phyloP scores from a whole-genome alignment of 805 yeast species.

The Teunomyces funiuensis region DNA sequence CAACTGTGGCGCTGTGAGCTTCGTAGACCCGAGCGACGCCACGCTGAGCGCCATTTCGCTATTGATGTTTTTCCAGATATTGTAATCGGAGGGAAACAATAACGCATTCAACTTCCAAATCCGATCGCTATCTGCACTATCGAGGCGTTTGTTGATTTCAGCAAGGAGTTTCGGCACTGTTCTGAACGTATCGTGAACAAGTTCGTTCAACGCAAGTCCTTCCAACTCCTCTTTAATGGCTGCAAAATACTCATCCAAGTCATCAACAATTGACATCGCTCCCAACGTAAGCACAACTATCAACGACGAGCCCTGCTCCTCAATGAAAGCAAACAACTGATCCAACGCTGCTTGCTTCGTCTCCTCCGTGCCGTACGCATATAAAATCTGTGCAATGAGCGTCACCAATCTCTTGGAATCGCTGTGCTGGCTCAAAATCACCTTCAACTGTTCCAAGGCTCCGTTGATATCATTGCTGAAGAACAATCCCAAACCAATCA shows the following conservation, averaged over 20 bases:
- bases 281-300: conserved; percentile 73
- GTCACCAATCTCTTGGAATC: conserved; percentile 68
- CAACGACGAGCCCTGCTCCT: conserved; percentile 62
- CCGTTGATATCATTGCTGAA: conserved; percentile 61
- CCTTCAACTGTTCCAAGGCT: conserved; percentile 66
- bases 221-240: conserved; percentile 68
- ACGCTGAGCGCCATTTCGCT: conserved; percentile 56
- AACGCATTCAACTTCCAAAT: conserved; percentile 72
- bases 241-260: conserved; percentile 55
- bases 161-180: conserved; percentile 60
- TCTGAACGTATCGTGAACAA: conserved; percentile 50
- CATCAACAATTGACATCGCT: conserved; percentile 69
- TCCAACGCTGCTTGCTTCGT: conserved; percentile 82
- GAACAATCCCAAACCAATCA: conserved; percentile 70
- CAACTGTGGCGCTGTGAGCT: conserved; percentile 50
- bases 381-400: conserved; percentile 74
- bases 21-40: conserved; percentile 51
- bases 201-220: conserved; percentile 45
- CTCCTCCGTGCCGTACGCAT: conserved; percentile 72
- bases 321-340: conserved; percentile 69
- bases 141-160: conserved; percentile 47
- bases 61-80: conserved; percentile 69
- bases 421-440: conserved; percentile 52
- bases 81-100: conserved; percentile 68
- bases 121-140: conserved; percentile 14